Percentiles rank a stretch among this genome's conserved stretches.
These are phyloP conservation scores for Acacia acuminata DNA, from an alignment of 306 rosid genomes.

Conservation along the genomic window DNA sequence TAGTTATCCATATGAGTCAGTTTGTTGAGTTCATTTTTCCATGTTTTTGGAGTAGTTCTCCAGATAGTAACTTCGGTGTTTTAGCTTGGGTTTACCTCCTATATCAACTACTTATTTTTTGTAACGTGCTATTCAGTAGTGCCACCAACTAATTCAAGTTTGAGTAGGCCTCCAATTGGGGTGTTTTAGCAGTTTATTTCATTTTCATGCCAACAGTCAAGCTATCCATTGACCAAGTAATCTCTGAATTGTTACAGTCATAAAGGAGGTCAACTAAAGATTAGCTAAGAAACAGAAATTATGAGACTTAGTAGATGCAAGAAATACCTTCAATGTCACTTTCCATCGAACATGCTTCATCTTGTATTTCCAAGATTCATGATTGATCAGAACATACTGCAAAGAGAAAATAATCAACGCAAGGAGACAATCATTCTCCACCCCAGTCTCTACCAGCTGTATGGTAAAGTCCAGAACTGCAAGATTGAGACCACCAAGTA, in stretches of 20 bases:
- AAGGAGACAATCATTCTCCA: slow-evolving; percentile 75
- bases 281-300: slow-evolving; percentile 9
- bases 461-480: slow-evolving; percentile 92
- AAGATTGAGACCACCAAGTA: slow-evolving; percentile 41
- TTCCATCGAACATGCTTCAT: slow-evolving; percentile 79
- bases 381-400: slow-evolving; percentile 85
- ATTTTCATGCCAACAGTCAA: slow-evolving; percentile 6
- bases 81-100: background rate
- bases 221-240: slow-evolving; percentile 3
- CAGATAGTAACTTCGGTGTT: background rate
- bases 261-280: slow-evolving; percentile 21
- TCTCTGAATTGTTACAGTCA: background rate
- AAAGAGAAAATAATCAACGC: slow-evolving; percentile 76
- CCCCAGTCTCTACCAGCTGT: slow-evolving; percentile 80
- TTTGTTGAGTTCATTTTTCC: background rate
- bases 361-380: slow-evolving; percentile 86
- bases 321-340: slow-evolving; percentile 78
- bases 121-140: background rate
- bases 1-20: background rate
- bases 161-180: background rate
- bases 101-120: background rate
- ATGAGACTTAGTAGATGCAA: slow-evolving; percentile 23
- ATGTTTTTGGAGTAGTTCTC: background rate
- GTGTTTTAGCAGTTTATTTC: background rate
- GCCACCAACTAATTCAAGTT: background rate